These are phyloP conservation scores for Acorus calamus DNA, from an alignment of 106 monocot species.

Conservation along the genomic window DNA sequence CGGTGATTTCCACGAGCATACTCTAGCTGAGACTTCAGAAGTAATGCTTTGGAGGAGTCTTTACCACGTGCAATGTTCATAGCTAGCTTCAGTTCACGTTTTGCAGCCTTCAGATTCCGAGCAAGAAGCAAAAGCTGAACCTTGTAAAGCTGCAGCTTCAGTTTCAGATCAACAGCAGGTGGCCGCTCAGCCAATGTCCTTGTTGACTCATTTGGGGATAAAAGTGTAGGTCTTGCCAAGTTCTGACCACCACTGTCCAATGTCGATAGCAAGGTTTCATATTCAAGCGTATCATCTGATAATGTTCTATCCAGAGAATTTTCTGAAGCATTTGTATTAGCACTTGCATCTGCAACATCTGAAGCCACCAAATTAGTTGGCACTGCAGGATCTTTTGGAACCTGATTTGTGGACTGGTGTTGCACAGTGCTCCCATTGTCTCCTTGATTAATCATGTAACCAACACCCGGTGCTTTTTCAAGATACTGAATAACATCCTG, in stretches of 20 bases:
- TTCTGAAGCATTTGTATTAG: conserved; percentile 11
- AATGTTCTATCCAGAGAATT: conserved; percentile 2
- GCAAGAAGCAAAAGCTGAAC: conserved; percentile 68
- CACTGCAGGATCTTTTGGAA: conserved; percentile 13
- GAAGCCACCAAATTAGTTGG: not conserved
- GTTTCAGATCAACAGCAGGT: conserved; percentile 42
- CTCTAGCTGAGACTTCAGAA: conserved; percentile 83
- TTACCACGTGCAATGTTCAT: conserved; percentile 67
- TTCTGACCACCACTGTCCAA: conserved; percentile 18
- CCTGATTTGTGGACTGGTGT: conserved; percentile 13
- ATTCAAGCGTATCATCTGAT: conserved; percentile 16
- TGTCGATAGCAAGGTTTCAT: conserved; percentile 17
- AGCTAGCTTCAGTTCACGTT: conserved; percentile 77
- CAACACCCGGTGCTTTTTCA: conserved; percentile 32
- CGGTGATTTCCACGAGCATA: conserved; percentile 72
- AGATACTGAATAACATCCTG: conserved; percentile 49
- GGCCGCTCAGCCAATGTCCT: conserved; percentile 23
- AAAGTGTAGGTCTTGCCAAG: conserved; percentile 7
- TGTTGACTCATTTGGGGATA: conserved; percentile 21
- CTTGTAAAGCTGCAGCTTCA: conserved; percentile 58
- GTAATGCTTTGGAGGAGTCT: conserved; percentile 67
- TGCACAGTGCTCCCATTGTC: conserved; percentile 16
- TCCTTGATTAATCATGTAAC: conserved; percentile 10
- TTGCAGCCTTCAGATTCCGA: conserved; percentile 67
- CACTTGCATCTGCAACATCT: conserved; percentile 8